Evolutionary conservation across 2,329 filamentous ascomycete species (phyloP), one percentile per base, ranked within the genome.

Genomic region (Botrytis paeoniae): DNA sequence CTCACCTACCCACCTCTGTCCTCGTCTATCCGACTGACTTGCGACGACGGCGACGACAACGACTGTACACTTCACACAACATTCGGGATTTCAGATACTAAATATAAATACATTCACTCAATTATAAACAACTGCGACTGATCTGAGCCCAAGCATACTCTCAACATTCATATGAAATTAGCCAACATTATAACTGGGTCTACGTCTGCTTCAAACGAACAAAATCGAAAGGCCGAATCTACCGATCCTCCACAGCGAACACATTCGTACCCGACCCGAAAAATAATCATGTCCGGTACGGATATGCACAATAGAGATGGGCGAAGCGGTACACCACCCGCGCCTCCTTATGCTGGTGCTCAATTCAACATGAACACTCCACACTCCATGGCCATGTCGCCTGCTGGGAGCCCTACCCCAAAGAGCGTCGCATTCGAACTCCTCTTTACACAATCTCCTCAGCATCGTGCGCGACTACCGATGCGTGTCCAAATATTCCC

Each of bases 401-500:
- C 79, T 35, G 78, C 78, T 68, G 79, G 76, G 59, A 80, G 76
- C 62, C 79, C 77, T 61, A 84, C 84, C 51, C 88, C 89, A 76
- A 95, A 94, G 86, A 91, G 91, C 80, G 91, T 95, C 84, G 88
- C 91, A 85, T 95, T 95, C 83, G 91, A 93, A 82, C 87, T 94
- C 71, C 86, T 94, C 78, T 89, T 92, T 78, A 86, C 88, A 71
- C 88, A 92, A 78, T 87, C 88, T 45, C 89, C 89, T 74, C 88
- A 91, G 80, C 89, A 89, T 78, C 89, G 89, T 78, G 92, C 92
- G 83, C 91, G 93, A 80, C 86, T 95, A 77, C 92, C 93, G n/a
- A 91, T 95, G 89, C 87, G 92, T 79, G 92, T 95, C 71, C 93
- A 97, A 80, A 98, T 99, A 78, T 97, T 92, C 80, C 93, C 93